Conservation (phyloP, 257 asterid genomes). For the Cruciata laevipes region DNA sequence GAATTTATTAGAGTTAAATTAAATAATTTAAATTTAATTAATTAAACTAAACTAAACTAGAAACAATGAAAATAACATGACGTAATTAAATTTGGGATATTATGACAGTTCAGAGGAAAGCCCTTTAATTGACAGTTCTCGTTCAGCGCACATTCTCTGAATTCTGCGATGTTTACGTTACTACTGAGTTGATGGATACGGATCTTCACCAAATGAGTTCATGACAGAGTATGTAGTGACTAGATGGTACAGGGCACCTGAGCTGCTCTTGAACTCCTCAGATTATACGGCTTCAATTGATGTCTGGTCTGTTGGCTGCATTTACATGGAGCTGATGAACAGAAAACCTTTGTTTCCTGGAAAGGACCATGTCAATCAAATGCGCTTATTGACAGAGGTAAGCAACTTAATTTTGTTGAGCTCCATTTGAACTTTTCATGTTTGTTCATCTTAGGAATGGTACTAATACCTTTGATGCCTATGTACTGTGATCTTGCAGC, state of each 20-base stretch:
- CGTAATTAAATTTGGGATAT: too few species aligned
- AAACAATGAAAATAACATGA: too few species aligned
- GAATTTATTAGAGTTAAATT: too few species aligned
- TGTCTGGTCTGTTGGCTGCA: conserved; percentile 97
- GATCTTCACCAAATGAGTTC: conserved; percentile 92
- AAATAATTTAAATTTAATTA: too few species aligned
- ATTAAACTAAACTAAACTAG: too few species aligned
- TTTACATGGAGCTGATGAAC: conserved; percentile 95
- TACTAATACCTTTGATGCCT: conserved; percentile 7
- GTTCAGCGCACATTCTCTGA: too few species aligned
- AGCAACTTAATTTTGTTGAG: neutral
- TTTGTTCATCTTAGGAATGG: neutral
- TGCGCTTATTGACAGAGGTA: conserved; percentile 79
- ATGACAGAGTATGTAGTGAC: conserved; percentile 99
- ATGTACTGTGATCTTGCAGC: conserved; percentile 31
- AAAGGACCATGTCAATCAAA: conserved; percentile 95
- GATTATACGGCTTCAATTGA: conserved; percentile 88
- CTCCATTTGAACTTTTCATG: neutral
- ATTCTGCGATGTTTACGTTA: conserved; percentile 73
- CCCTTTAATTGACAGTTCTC: too few species aligned
- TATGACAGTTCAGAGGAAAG: too few species aligned
- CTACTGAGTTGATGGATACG: conserved; percentile 86
- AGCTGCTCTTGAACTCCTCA: conserved; percentile 72
- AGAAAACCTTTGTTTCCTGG: conserved; percentile 87
- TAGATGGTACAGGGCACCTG: conserved; percentile 99